Evolutionary conservation across 495 filamentous ascomycete genomes (phyloP), one percentile per base, ranked within the genome.

Genomic region (Cercophora scortea): DNA sequence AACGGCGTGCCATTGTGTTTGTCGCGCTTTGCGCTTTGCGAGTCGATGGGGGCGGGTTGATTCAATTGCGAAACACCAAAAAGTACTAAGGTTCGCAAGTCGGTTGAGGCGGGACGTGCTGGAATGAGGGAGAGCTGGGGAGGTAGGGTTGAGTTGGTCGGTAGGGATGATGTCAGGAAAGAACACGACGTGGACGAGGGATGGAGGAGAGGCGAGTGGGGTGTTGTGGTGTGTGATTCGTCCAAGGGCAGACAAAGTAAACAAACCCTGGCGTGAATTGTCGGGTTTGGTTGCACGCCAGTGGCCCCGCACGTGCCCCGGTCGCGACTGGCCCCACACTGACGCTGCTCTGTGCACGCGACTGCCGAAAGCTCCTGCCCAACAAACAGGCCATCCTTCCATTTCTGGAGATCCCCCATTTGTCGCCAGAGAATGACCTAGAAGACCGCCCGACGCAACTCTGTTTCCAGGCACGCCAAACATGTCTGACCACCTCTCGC

Each of bases 1-100:
- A 77, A 64, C 74, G 74, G 53, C 71, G 71, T 25, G 61, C 60
- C 72, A 74, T 75, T 46, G 42, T n/a, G 53, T 42, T 51, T 33
- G 12, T 38, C 16, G 32, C 25, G 35, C 16, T 11, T 8, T 5
- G 45, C 46, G 13, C 25, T 25, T 25, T 25, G 25, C 25, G 25
- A 25, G 25, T 25, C 25, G 25, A 25, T 2, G 25, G 25, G 2
- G 25, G 5, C 5, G 25, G 2, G 25, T 25, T 25, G 25, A 25
- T 25, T 25, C 25, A 25, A 25, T 25, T 25, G 25, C 25, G 25
- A 25, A 25, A 25, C 25, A 25, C 25, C 2, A 25, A 5, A 25
- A 25, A 25, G 25, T 2, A 25, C 25, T 25, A 25, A 25, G 25
- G 5, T 25, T 25, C 25, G 25, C 25, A 25, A 25, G 18, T 10